Evolutionary conservation across 768 basidiomycete genomes (phyloP), one percentile per base, ranked within the genome.

Genomic region (Aureoboletus auriporus): DNA sequence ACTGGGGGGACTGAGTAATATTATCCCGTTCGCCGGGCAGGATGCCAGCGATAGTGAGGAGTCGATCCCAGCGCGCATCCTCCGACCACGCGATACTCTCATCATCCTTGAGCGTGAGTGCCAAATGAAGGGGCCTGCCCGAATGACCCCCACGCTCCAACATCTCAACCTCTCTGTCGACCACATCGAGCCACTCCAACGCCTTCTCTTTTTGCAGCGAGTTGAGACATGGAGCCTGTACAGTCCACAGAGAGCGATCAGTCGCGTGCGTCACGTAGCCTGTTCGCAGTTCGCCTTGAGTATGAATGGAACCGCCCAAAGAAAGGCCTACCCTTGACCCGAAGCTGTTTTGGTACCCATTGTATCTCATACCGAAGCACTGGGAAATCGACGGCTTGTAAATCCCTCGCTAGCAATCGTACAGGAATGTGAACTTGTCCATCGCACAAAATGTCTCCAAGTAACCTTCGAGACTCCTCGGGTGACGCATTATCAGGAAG

Each of bases 231-330:
- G 82, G 77, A 3, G 73, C 53, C 14, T 82, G 74, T 23, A 86
- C 63, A 5, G 79, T 72, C 80, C 86, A 89, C 8, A 89, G 49
- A n/a, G 68, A 50, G 8, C 82, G 71, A 56, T 91, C 87, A 1
- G 77, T 76, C 1, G 70, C 83, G 58, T 89, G 87, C 0, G 86
- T 87, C 8, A 89, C 82, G 52, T 80, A 81, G 2, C 83, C 84
- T 87, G 40, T 16, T 42, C 7, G 14, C 46, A 45, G 42, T 14
- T n/a, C n/a, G n/a, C n/a, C 14, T 46, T 48, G n/a, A 46, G 29
- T 36, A 20, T 26, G 30, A 5, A 35, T 8, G 20, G 20, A 23
- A 23, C 17, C 5, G 8, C 10, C 14, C 6, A n/a, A 49, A 17
- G 11, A 16, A n/a, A 7, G 26, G 6, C 72, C 47, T 55, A 80